Percentiles rank a stretch among this genome's conserved stretches.
Evolutionary conservation across 257 asterid genomes (phyloP).

Genomic region (Przewalskia tangutica): DNA sequence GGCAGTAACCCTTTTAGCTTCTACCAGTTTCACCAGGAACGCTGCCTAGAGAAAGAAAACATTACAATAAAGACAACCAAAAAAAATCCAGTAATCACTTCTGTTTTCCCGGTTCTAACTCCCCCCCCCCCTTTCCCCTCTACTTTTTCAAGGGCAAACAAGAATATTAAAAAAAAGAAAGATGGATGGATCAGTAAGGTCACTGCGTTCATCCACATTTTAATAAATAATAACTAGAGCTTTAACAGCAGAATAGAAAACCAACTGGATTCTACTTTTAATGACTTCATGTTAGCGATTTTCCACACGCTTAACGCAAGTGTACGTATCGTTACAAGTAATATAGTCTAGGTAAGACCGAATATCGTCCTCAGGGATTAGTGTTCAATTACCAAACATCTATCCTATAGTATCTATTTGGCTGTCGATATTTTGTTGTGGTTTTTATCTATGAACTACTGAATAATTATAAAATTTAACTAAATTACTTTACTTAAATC

Average conservation of each 20-base stretch:
- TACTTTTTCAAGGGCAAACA: neutral
- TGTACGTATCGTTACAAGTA: too few relatives aligned
- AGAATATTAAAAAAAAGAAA: neutral
- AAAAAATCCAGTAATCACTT: neutral
- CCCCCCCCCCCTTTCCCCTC: neutral
- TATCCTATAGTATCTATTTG: too few relatives aligned
- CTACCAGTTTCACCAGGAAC: constrained; percentile 76
- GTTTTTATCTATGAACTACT: too few relatives aligned
- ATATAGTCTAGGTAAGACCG: too few relatives aligned
- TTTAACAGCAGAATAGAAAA: neutral
- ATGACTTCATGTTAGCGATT: too few relatives aligned
- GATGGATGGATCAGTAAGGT: neutral
- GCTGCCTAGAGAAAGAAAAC: constrained; percentile 46
- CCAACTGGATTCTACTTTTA: neutral
- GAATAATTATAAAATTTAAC: too few relatives aligned
- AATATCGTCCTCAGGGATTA: too few relatives aligned
- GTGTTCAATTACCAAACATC: too few relatives aligned
- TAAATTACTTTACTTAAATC: too few relatives aligned
- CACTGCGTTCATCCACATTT: neutral
- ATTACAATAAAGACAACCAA: neutral
- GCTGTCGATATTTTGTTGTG: too few relatives aligned
- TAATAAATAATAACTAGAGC: neutral
- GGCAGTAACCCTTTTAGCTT: constrained; percentile 67
- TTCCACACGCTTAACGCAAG: too few relatives aligned
- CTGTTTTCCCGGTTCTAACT: neutral